phyloP scores from a whole-genome alignment of 1,139 yeast species.

The Tardiomyces blankii region DNA sequence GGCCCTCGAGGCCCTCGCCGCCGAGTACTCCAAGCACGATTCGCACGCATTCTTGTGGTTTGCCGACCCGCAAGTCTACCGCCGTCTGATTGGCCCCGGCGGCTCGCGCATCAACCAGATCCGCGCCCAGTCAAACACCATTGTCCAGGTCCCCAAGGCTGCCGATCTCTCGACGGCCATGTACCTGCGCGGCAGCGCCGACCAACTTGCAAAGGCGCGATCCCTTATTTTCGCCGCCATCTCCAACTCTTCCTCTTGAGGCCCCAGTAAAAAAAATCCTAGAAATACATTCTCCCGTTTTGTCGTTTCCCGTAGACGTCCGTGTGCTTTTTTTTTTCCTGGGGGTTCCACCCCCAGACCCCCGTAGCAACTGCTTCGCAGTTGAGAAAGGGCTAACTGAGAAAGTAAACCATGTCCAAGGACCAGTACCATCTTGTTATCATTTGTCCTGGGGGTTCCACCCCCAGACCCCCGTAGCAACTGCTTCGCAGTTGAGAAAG shows the following conservation, averaged over 20 bases:
- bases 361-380: too few species aligned
- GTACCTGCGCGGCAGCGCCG: neutral
- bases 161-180: neutral
- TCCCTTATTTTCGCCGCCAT: neutral
- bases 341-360: too few species aligned
- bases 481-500: too few species aligned
- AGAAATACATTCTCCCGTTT: too few species aligned
- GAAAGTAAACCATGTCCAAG: too few species aligned
- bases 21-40: slow-evolving; percentile 26
- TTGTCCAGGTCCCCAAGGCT: slow-evolving; percentile 6
- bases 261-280: too few species aligned
- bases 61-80: slow-evolving; percentile 35
- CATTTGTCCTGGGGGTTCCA: too few species aligned
- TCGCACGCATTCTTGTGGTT: slow-evolving; percentile 40
- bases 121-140: slow-evolving; percentile 25
- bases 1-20: slow-evolving; percentile 24
- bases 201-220: neutral
- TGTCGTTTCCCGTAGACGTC: too few species aligned
- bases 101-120: slow-evolving; percentile 59
- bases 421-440: too few species aligned
- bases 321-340: too few species aligned
- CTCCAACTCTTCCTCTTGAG: neutral
- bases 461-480: too few species aligned
- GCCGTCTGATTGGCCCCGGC: slow-evolving; percentile 64
- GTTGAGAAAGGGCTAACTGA: too few species aligned